A percentile compares a stretch with the other conserved stretches of the same genome.
Conservation (phyloP, 352 stramenopile genomes). For the Globisporangium ultimum region DNA sequence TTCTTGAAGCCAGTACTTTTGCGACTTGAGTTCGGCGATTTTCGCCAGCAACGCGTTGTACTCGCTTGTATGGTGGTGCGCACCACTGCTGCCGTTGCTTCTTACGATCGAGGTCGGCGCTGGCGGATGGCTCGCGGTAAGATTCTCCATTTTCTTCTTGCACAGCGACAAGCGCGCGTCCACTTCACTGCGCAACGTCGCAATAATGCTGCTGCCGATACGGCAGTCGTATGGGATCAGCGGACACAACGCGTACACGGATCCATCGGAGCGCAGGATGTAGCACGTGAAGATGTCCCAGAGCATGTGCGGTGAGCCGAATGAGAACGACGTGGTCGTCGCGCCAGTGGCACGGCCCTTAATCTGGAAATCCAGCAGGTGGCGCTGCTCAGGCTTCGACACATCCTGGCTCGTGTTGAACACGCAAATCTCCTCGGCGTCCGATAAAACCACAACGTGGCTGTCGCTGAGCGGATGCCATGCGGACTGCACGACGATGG, state of each 20-base stretch:
- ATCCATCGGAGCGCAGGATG: conserved; percentile 64
- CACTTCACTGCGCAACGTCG: conserved; percentile 57
- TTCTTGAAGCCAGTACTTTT: conserved; percentile 83
- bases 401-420: conserved; percentile 67
- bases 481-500: conserved; percentile 42
- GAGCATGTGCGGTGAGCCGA: conserved; percentile 44
- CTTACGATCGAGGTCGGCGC: neutral
- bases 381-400: conserved; percentile 67
- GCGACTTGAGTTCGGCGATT: conserved; percentile 69
- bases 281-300: conserved; percentile 82
- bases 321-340: conserved; percentile 50
- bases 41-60: conserved; percentile 25
- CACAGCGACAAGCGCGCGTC: conserved; percentile 51
- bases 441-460: conserved; percentile 71
- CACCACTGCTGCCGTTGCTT: neutral
- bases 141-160: conserved; percentile 39
- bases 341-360: conserved; percentile 26
- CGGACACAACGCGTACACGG: conserved; percentile 67
- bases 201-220: conserved; percentile 36
- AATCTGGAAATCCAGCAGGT: conserved; percentile 47
- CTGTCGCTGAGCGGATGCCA: conserved; percentile 75
- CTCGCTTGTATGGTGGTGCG: conserved; percentile 6
- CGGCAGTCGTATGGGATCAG: conserved; percentile 62
- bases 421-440: conserved; percentile 69
- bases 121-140: conserved; percentile 1